A percentile compares a stretch with the other conserved stretches of the same genome.
Conservation (phyloP, 2,329 filamentous ascomycete species). For the Penicillium brasilianum region DNA sequence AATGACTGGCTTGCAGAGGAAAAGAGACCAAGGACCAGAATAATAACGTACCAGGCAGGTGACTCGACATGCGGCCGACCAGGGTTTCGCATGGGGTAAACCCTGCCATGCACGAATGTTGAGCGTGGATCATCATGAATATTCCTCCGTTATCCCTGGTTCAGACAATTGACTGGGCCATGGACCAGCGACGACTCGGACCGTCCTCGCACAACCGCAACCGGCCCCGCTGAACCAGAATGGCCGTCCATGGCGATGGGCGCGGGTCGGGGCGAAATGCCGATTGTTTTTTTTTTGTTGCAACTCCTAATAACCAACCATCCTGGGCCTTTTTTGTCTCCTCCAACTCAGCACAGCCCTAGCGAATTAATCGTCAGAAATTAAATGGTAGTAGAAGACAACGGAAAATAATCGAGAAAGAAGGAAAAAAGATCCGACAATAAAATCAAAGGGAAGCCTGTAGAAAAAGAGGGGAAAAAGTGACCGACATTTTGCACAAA, state of each 20-base stretch:
- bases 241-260: constrained; percentile 34
- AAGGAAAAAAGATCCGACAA: not conserved
- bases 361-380: not conserved
- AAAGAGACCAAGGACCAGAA: not conserved
- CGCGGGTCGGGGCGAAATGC: constrained; percentile 32
- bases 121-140: constrained; percentile 13
- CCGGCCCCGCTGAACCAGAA: constrained; percentile 35
- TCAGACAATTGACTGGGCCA: constrained; percentile 14
- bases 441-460: not conserved
- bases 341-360: not conserved
- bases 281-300: constrained; percentile 1
- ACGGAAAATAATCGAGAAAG: not conserved
- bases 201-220: constrained; percentile 41
- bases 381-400: not conserved
- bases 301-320: not conserved
- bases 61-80: constrained; percentile 15
- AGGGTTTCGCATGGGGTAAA: constrained; percentile 15
- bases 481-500: not conserved
- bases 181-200: constrained; percentile 39
- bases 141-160: constrained; percentile 18
- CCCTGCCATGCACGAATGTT: constrained; percentile 19
- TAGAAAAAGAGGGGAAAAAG: not conserved
- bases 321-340: not conserved
- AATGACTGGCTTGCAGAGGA: too few species aligned
- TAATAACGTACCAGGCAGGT: constrained; percentile 13